Conservation (phyloP, 1,284 basidiomycete species). For the Naganishia sp. region DNA sequence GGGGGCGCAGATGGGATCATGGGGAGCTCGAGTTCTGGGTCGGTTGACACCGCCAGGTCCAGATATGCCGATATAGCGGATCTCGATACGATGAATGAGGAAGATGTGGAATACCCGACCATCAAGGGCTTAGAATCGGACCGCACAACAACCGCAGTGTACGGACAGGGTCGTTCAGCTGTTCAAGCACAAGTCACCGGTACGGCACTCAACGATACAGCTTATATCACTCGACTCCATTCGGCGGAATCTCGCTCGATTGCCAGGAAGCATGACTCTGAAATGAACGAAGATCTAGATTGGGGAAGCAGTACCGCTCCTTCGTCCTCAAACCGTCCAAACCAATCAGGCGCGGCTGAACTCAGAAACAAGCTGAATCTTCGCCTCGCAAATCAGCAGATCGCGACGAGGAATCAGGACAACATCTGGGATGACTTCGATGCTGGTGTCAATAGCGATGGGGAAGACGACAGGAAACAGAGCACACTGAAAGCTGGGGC, state of each 20-base stretch:
- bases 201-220: slow-evolving; percentile 16
- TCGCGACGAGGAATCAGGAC: slow-evolving; percentile 22
- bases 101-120: slow-evolving; percentile 16
- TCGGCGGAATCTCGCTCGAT: neutral
- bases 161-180: neutral
- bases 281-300: slow-evolving; percentile 20
- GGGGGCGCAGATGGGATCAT: slow-evolving; percentile 10
- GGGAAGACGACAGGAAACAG: slow-evolving; percentile 46
- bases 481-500: slow-evolving; percentile 49
- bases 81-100: slow-evolving; percentile 11
- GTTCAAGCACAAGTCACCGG: slow-evolving; percentile 13
- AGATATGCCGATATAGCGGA: slow-evolving; percentile 12
- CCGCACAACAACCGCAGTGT: neutral
- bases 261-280: neutral
- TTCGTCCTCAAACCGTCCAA: neutral
- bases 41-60: neutral
- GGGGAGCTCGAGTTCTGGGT: slow-evolving; percentile 19
- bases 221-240: slow-evolving; percentile 24
- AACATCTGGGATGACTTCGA: slow-evolving; percentile 46
- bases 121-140: slow-evolving; percentile 12
- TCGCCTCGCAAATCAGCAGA: slow-evolving; percentile 27
- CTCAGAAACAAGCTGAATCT: slow-evolving; percentile 9
- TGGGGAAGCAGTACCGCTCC: neutral
- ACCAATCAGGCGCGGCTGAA: neutral
- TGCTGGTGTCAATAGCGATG: slow-evolving; percentile 40